These are phyloP conservation scores for Leucocoprinus leucothites DNA, from an alignment of 768 basidiomycete species.

Conservation along the genomic window DNA sequence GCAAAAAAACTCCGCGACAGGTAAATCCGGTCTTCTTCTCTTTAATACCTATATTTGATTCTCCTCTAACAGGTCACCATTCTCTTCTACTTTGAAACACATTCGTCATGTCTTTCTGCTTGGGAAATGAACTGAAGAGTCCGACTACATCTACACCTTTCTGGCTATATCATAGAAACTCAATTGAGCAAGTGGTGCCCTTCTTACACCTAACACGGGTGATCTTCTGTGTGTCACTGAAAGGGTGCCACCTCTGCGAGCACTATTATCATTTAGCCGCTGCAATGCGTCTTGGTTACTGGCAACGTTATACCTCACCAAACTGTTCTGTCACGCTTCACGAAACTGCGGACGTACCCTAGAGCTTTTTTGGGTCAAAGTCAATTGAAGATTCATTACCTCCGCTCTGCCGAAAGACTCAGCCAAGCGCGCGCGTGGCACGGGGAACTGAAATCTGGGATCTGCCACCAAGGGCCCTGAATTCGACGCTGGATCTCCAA, in stretches of 20 bases:
- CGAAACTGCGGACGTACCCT: constrained; percentile 5
- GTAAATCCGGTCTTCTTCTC: constrained; percentile 2
- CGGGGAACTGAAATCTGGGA: constrained; percentile 9
- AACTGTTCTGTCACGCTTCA: constrained; percentile 3
- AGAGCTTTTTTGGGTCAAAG: constrained; percentile 3
- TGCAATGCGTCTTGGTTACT: constrained; percentile 4
- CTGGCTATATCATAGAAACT: neutral
- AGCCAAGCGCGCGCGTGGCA: constrained; percentile 4
- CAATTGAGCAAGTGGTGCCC: neutral
- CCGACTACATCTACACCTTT: neutral
- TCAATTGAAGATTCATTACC: constrained; percentile 3
- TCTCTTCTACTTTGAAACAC: neutral
- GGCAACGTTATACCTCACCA: constrained; percentile 1
- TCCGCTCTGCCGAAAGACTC: constrained; percentile 8
- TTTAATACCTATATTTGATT: neutral
- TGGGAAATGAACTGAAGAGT: neutral
- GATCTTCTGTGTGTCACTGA: neutral
- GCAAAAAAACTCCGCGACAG: constrained; percentile 1
- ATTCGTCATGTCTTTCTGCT: neutral
- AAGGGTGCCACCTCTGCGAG: neutral
- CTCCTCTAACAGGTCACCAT: neutral
- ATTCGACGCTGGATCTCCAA: constrained; percentile 7
- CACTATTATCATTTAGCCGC: neutral
- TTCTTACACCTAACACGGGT: neutral
- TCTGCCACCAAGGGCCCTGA: neutral